phyloP scores from a whole-genome alignment of 768 basidiomycete genomes.

The Candolleomyces aberdarensis region DNA sequence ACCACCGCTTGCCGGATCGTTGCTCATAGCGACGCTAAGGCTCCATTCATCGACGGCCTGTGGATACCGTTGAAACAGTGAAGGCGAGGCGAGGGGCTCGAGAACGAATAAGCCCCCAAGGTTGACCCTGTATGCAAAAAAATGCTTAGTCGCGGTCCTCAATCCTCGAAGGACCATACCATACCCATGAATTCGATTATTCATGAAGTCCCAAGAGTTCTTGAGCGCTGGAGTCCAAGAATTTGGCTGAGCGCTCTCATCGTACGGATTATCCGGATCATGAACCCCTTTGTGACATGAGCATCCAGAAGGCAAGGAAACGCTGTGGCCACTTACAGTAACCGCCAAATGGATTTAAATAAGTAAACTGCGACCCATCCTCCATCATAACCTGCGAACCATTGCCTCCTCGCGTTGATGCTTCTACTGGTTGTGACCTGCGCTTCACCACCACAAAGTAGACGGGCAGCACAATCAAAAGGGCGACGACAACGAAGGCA shows the following conservation, averaged over 20 bases:
- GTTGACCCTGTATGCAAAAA: slow-evolving; percentile 46
- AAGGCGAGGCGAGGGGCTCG: slow-evolving; percentile 74
- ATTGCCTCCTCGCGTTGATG: slow-evolving; percentile 37
- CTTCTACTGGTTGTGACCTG: too few species aligned
- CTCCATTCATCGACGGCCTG: slow-evolving; percentile 63
- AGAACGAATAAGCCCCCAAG: slow-evolving; percentile 71
- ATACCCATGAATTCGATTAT: slow-evolving; percentile 68
- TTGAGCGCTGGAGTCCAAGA: slow-evolving; percentile 74
- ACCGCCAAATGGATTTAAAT: slow-evolving; percentile 77
- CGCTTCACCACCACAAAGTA: too few species aligned
- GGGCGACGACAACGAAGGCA: too few species aligned
- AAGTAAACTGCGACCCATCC: slow-evolving; percentile 77
- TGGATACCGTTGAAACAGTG: slow-evolving; percentile 58
- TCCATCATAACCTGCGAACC: slow-evolving; percentile 69
- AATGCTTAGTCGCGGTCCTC: slow-evolving; percentile 47
- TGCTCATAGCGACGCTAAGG: slow-evolving; percentile 60
- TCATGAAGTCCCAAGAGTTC: slow-evolving; percentile 57
- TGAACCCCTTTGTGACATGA: slow-evolving; percentile 40
- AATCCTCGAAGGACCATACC: slow-evolving; percentile 42
- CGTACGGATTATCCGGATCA: slow-evolving; percentile 71
- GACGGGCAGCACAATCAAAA: too few species aligned
- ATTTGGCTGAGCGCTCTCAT: slow-evolving; percentile 62
- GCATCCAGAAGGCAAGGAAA: too few species aligned
- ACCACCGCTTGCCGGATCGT: slow-evolving; percentile 56
- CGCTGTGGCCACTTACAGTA: slow-evolving; percentile 54